These are phyloP conservation scores for Hemisphaericaspora subhashii DNA, from an alignment of 1,139 yeast genomes.

Conservation along the genomic window DNA sequence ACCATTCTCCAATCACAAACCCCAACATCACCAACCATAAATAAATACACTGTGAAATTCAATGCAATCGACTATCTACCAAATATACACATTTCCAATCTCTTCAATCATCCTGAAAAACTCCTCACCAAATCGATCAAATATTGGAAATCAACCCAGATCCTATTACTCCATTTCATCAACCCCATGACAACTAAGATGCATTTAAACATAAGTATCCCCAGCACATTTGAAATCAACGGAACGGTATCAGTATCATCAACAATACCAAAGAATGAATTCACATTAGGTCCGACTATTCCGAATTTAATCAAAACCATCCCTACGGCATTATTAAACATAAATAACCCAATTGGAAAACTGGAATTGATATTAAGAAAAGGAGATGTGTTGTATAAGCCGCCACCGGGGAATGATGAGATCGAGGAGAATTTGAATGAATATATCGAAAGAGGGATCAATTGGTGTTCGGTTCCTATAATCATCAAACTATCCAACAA, in stretches of 20 bases:
- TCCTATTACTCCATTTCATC: conserved; percentile 28
- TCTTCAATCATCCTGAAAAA: conserved; percentile 5
- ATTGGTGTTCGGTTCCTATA: conserved; percentile 40
- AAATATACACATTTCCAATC: conserved; percentile 6
- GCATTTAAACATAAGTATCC: conserved; percentile 9
- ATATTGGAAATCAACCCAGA: conserved; percentile 9
- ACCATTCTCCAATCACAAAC: conserved; percentile 25
- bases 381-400: conserved; percentile 18
- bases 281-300: conserved; percentile 11
- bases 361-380: conserved; percentile 28
- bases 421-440: conserved; percentile 21
- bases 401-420: conserved; percentile 6
- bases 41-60: conserved; percentile 31
- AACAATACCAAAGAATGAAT: conserved; percentile 28
- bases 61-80: conserved; percentile 40
- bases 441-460: conserved; percentile 26
- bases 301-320: conserved; percentile 16
- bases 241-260: conserved; percentile 10
- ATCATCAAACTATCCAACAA: not conserved
- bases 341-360: conserved; percentile 28
- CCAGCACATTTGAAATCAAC: conserved; percentile 7
- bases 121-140: conserved; percentile 13
- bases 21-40: conserved; percentile 22
- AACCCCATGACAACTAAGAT: conserved; percentile 25
- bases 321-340: conserved; percentile 36